A percentile compares a stretch with the other conserved stretches of the same genome.
Evolutionary conservation across 495 filamentous ascomycete species (phyloP).

Genomic region (Lindgomyces ingoldianus): DNA sequence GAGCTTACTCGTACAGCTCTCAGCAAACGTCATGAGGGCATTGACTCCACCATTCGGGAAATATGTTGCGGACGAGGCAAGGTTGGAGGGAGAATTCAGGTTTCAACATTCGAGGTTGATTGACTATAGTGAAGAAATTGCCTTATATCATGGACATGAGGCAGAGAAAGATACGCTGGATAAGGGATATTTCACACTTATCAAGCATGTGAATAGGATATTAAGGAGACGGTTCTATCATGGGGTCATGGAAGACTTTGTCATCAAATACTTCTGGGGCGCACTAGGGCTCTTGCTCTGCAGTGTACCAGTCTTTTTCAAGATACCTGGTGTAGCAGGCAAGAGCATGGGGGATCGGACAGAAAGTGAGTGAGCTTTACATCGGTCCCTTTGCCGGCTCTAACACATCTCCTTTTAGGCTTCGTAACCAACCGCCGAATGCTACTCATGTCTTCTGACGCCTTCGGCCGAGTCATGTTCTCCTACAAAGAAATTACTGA

Average conservation of each 20-base stretch:
- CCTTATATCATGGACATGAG: conserved; percentile 89
- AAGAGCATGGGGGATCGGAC: conserved; percentile 86
- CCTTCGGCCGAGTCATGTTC: conserved; percentile 96
- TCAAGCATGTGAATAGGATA: conserved; percentile 98
- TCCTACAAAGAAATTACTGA: conserved; percentile 96
- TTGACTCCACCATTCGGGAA: conserved; percentile 97
- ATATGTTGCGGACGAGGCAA: conserved; percentile 95
- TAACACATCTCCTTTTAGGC: conserved; percentile 43
- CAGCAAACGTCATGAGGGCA: conserved; percentile 88
- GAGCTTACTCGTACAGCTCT: conserved; percentile 89
- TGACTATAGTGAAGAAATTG: conserved; percentile 92
- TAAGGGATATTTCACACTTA: conserved; percentile 97
- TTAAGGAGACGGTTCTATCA: conserved; percentile 86
- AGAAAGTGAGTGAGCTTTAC: conserved; percentile 61
- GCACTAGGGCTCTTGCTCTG: conserved; percentile 91
- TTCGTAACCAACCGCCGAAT: conserved; percentile 95
- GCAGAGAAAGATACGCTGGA: conserved; percentile 96
- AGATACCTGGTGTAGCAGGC: conserved; percentile 71
- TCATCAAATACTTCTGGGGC: conserved; percentile 99
- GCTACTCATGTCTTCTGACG: conserved; percentile 87
- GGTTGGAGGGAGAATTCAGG: conserved; percentile 92
- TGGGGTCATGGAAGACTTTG: conserved; percentile 98
- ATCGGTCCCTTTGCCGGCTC: not conserved
- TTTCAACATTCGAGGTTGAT: conserved; percentile 94
- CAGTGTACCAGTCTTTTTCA: conserved; percentile 94